phyloP scores from a whole-genome alignment of 257 asterid species.

The Penstemon newberryi region DNA sequence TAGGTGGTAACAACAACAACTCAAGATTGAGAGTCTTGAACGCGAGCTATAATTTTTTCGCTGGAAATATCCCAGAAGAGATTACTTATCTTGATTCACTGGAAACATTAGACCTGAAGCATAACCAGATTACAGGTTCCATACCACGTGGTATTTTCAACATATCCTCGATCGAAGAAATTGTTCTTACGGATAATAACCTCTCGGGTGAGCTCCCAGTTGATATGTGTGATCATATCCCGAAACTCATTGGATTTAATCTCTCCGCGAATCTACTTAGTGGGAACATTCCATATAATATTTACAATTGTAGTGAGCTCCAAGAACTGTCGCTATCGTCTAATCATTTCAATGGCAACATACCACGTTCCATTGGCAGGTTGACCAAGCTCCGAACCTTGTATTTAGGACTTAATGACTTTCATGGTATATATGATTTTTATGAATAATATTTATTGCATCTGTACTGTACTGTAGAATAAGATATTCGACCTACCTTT shows the following conservation, averaged over 20 bases:
- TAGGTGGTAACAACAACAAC: not conserved
- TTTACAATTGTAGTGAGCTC: slow-evolving; percentile 21
- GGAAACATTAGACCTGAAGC: not conserved
- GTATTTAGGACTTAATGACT: slow-evolving; percentile 3
- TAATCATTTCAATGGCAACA: slow-evolving; percentile 23
- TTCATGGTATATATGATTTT: slow-evolving; percentile 12
- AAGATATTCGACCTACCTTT: no score
- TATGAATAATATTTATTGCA: not conserved
- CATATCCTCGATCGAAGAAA: not conserved
- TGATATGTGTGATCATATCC: slow-evolving; percentile 1
- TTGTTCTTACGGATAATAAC: not conserved
- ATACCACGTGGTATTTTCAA: slow-evolving; percentile 15
- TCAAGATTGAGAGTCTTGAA: slow-evolving; percentile 8
- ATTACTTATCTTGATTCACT: slow-evolving; percentile 21
- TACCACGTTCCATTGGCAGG: slow-evolving; percentile 17
- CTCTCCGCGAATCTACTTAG: not conserved
- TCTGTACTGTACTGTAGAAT: not conserved
- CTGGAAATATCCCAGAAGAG: slow-evolving; percentile 17
- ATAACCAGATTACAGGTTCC: slow-evolving; percentile 13
- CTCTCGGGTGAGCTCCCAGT: slow-evolving; percentile 21
- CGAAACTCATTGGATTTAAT: not conserved
- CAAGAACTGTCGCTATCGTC: not conserved
- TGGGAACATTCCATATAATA: slow-evolving; percentile 15
- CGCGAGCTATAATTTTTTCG: not conserved
- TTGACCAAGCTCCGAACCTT: slow-evolving; percentile 4